phyloP scores from a whole-genome alignment of 2,329 filamentous ascomycete genomes.

The Dryadomyces quercus-mongolicae region DNA sequence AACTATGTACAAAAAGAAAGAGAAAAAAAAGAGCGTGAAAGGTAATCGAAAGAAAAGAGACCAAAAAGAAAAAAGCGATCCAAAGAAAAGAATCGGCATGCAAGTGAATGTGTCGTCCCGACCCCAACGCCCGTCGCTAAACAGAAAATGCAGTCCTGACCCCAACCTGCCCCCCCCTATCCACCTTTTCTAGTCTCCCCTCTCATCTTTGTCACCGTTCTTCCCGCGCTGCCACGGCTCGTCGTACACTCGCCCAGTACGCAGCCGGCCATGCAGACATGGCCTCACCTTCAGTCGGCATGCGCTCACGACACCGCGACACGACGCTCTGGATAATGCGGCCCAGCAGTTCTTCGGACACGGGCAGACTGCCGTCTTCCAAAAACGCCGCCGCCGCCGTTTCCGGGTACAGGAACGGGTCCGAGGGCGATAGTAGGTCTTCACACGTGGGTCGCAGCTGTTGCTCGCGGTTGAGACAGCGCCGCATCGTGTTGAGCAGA shows the following conservation, averaged over 20 bases:
- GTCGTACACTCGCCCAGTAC: slow-evolving; percentile 48
- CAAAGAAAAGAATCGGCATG: neutral
- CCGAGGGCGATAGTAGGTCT: slow-evolving; percentile 44
- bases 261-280: slow-evolving; percentile 45
- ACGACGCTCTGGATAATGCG: slow-evolving; percentile 53
- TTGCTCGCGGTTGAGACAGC: slow-evolving; percentile 51
- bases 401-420: slow-evolving; percentile 52
- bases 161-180: no score
- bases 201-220: slow-evolving; percentile 4
- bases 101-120: no score
- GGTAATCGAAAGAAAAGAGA: neutral
- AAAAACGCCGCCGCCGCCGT: slow-evolving; percentile 23
- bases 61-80: neutral
- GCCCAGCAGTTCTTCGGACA: slow-evolving; percentile 49
- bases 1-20: neutral
- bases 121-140: no score
- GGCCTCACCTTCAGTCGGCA: slow-evolving; percentile 46
- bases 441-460: slow-evolving; percentile 51
- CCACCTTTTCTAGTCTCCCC: no score
- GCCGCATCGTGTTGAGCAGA: slow-evolving; percentile 48
- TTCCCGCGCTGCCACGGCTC: slow-evolving; percentile 29
- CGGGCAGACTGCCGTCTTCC: slow-evolving; percentile 35
- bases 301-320: slow-evolving; percentile 42
- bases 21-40: neutral
- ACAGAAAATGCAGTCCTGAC: neutral